Base-by-base conservation (phyloP, 1,139 yeast species). In the Suhomyces yuchorum region DNA sequence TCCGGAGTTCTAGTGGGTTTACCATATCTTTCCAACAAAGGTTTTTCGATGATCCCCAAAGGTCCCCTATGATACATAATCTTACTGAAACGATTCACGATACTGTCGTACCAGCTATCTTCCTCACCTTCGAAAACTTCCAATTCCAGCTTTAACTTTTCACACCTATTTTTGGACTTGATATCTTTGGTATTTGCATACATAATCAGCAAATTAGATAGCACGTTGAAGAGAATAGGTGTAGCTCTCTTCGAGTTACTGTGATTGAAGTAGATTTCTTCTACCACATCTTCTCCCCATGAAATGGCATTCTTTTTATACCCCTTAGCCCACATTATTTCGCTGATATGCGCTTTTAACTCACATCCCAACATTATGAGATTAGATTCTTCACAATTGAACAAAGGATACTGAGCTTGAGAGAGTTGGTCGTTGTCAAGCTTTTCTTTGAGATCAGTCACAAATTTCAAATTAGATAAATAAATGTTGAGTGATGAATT, bases 291-390 rank as follows among this genome's bases (percentile, higher is more conserved):
- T 60, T 84, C 85, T 8, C 81, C 80, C 85, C 89, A 83, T 15
- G 81, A 73, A 33, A 84, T 70, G 0, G 91, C 87, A 50, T 80
- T 80, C 35, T 70, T 60, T 41, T 73, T 66, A 44, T 71, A 66
- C 1, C 84, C 83, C 50, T 78, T 71, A 6, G 77, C 78, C 87
- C 90, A 86, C 54, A 85, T 63, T 6, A 86, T 67, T 62, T 86
- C 92, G 49, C 87, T 75, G 17, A 86, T 68, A 60, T 85, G 85
- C 14, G 84, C 77, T 63, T 81, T 79, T 43, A 80, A 59, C 42
- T 71, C 76, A 40, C 71, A 70, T 18, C 63, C 62, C 22, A 59
- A 49, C 51, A 71, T 55, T 17, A 53, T 54, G 8, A 74, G 44
- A 49, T 72, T 73, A 17, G 60, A 61, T n/a, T 53, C 54, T 37